Evolutionary conservation across 208 protist species (phyloP), one percentile per base, ranked within the genome.

Genomic region (Porcisia deanei): DNA sequence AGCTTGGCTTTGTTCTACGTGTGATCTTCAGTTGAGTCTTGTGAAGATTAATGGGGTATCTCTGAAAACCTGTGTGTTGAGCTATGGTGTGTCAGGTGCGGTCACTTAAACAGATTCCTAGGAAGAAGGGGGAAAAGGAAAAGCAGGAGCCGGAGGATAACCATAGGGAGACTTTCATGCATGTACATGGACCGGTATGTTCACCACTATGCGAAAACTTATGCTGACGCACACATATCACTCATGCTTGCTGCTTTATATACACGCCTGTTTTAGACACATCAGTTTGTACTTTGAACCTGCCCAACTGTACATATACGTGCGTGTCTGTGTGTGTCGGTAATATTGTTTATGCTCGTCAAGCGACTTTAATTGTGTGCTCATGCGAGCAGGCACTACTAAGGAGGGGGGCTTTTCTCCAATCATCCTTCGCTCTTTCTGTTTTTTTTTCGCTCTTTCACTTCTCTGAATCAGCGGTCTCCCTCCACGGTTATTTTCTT

Each of bases 361-460:
- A 39, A 14, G 58, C 58, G 25, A 12, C 25, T 37, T 22, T 61
- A 30, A 59, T 59, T 61, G 58, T 61, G 58, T 61, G 57, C 37
- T 2, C 63, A 34, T 39, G 45, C 63, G 16, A 63, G 59, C 69
- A 76, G 34, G 22, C 71, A 20, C 37, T 66, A 49, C 43, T 68
- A 20, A 14, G 55, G 47, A 41, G 30, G 54, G 30, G 30, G 14
- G 20, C 0, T 12, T 70, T 58, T 71, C 68, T 37, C 25, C 10
- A 7, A 30, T 2, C 20, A 37, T 61, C 58, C 37, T 65, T 67
- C 20, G 7, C 45, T 39, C n/a, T 69, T 52, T 22, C 5, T 60
- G 30, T 63, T 76, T 37, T 71, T 7, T 49, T 16, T 76, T n/a
- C 60, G 18, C 53, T 7, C 75, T 68, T 65, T 55, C 39, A 5